Base-by-base conservation (phyloP, 768 basidiomycete species). In the Psilocybe cyanescens region DNA sequence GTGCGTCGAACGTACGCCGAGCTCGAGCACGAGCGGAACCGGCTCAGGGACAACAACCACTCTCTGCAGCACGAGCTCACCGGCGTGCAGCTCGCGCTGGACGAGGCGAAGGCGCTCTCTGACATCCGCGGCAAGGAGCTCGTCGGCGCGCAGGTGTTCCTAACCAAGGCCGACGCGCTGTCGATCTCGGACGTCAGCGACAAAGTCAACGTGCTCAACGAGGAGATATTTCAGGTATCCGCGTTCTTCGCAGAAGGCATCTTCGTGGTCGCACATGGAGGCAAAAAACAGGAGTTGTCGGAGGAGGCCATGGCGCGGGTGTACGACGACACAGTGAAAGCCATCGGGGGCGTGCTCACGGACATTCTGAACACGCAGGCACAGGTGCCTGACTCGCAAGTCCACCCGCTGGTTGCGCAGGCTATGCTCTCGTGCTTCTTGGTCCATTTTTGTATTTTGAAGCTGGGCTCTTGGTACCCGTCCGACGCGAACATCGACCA, bases 261-360 rank as follows among this genome's bases (percentile, higher is more conserved):
- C 69, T 17, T 44, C 5, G 37, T 39, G 1, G 37, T 39, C 14
- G 37, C 39, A 81, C 85, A 65, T 74, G 24, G 24, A 24, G 24
- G 24, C 24, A 81, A 72, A 14, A 68, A 81, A 75, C 16, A 67
- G 14, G 29, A 56, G 8, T 19, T 86, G n/a, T 82, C 85, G 53
- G 69, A 79, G 6, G 78, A 79, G 60, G 58, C 60, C 3, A n/a
- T 56, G 56, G 41, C 51, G 4, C 33, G 31, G 7, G 49, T 35
- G 12, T 61, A 37, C 12, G 49, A 62, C 9, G 39, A 41, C 2
- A 29, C 56, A 37, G 33, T 16, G 3, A 30, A 1, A 8, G 49
- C 57, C 12, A 35, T 69, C 17, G 68, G 70, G 4, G 61, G 64
- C 14, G 46, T 48, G 1, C n/a, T 68, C 8, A 37, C 58, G 5